These are phyloP conservation scores for Gloeophyllum trabeum DNA, from an alignment of 768 basidiomycete genomes.

Conservation along the genomic window DNA sequence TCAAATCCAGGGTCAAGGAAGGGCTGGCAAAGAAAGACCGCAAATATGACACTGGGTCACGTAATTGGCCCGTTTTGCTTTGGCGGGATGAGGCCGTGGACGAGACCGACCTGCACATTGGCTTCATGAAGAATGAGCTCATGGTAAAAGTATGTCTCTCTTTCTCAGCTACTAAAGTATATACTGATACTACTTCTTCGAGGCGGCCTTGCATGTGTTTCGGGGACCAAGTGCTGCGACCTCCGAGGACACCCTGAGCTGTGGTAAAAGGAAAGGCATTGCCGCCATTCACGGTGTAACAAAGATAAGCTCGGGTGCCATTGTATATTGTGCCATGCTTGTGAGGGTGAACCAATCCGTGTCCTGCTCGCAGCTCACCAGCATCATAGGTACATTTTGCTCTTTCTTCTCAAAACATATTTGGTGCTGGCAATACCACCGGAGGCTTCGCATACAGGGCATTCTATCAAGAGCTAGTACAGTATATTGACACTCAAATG, in stretches of 20 bases:
- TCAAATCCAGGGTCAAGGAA: not conserved
- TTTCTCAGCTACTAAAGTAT: not conserved
- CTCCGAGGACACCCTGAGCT: not conserved
- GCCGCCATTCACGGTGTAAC: not conserved
- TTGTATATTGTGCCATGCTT: not conserved
- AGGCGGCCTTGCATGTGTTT: not conserved
- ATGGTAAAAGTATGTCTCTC: not conserved
- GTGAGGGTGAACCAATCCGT: not conserved
- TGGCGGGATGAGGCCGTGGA: not conserved
- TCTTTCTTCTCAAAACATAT: not conserved
- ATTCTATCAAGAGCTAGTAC: not conserved
- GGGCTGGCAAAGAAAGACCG: not conserved
- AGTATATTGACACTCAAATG: not conserved
- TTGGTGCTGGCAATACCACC: not conserved
- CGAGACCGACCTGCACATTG: not conserved
- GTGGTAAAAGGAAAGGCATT: not conserved
- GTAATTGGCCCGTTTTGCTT: not conserved
- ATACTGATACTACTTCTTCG: not conserved
- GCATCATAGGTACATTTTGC: not conserved
- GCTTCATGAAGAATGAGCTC: not conserved
- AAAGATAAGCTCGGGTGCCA: not conserved
- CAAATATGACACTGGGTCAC: not conserved
- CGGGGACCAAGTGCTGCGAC: not conserved
- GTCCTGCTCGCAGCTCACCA: not conserved
- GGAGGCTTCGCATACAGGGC: not conserved